Evolutionary conservation across 148 eudicot genomes (phyloP), one percentile per base, ranked within the genome.

Genomic region (Chenopodium formosanum): DNA sequence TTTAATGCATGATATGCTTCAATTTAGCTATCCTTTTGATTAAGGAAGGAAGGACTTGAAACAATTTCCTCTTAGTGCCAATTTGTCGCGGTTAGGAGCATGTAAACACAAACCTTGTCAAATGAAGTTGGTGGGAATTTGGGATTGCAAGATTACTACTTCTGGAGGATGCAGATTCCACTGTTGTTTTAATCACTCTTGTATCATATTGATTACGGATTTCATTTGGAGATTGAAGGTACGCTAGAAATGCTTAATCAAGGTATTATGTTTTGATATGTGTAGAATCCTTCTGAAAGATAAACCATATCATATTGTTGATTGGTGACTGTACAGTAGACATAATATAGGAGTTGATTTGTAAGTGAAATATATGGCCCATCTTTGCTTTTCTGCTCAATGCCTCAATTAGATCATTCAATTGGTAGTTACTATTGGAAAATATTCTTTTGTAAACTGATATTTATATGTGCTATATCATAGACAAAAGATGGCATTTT

Each of bases 221-320:
- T 56, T 56, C 6, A 17, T 56, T 56, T 56, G 22, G 62, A 9
- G 19, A 71, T 9, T 95, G 93, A 97, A 90, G 88, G 87, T 82
- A 81, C 80, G 86, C 78, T 44, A 71, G 53, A 71, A 32, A n/a
- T 95, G 89, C 90, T 88, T 83, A 83, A 73, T 70, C 88, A 72
- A 90, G 85, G 81, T 82, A 93, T 84, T 56, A 88, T 72, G 9
- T 46, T 56, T 88, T 72, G 9, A 22, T 9, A 91, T 86, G 73
- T 88, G 78, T 89, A 95, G 96, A 78, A 70, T 77, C 90, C 93
- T 17, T 86, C 69, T 83, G 50, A 29, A 74, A 23, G 63, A 64
- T 44, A 10, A 67, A 67, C 40, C 37, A 67, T 25, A 67, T 67
- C 70, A 67, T 29, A 67, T 13, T 65, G 69, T 65, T 65, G 31